Evolutionary conservation across 2,329 filamentous ascomycete genomes (phyloP), one percentile per base, ranked within the genome.

Genomic region (Trichoderma semiorbis): DNA sequence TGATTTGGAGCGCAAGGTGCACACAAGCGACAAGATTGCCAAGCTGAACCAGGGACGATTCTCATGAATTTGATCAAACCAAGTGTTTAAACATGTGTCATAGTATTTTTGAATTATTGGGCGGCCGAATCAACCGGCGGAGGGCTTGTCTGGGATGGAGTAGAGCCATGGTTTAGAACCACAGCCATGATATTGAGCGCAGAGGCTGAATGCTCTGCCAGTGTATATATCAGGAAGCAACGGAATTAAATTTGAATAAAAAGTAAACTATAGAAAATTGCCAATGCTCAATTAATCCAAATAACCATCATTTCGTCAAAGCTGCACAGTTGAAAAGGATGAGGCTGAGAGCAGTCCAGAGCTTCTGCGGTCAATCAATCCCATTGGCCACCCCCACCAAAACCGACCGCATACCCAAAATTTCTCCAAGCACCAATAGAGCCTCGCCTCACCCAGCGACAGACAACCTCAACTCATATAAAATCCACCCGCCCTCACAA

Each of bases 11-110:
- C 81, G 80, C 72, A 81, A 80, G 77, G 81, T 83, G 55, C 81
- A 83, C 77, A 78, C 80, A 69, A 79, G 76, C 76, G 75, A 84
- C 78, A 81, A 80, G 78, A 78, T 83, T 70, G 79, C 79, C 74
- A 81, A 79, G 77, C 74, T 83, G 60, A 82, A 82, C 77, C 73
- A 79, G 64, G 80, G 72, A 14, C 75, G 80, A 58, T 80, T 80
- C 47, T 78, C 78, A 75, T 80, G 73, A 78, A 43, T 43, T 6
- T 10, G 24, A 57, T 47, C 50, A 30, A 55, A 30, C 39, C 34
- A 36, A 28, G 18, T n/a, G 11, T 28, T 34, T 21, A 30, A 50
- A 69, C 55, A 68, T 60, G 39, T 26, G n/a, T 69, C 21, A 50
- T n/a, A 53, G 21, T 50, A 32, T 36, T 58, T 65, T 58, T 70